Conservation (phyloP, 352 stramenopile species). For the Phytopythium boreale region DNA sequence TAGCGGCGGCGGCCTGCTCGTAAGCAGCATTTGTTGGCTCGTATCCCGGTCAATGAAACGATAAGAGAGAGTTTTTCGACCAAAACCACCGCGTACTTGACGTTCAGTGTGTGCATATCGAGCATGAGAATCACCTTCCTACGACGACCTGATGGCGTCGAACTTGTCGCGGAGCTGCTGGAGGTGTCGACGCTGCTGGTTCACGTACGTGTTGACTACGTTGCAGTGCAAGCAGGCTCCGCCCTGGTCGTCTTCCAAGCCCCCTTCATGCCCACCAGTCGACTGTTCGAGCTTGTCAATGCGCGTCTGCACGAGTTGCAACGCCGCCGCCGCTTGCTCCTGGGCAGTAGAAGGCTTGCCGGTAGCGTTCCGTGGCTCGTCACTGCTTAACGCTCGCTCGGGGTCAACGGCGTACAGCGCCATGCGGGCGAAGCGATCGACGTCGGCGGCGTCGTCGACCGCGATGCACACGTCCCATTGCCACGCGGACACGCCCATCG, state of each 20-base stretch:
- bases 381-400: not conserved
- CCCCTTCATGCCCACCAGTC: not conserved
- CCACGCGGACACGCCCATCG: conserved; percentile 6
- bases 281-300: not conserved
- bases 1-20: not conserved
- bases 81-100: not conserved
- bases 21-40: conserved; percentile 7
- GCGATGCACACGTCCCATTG: conserved; percentile 4
- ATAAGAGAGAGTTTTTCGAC: conserved; percentile 47
- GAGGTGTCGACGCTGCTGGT: conserved; percentile 22
- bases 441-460: not conserved
- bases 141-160: not conserved
- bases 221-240: conserved; percentile 10
- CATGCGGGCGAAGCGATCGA: not conserved
- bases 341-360: not conserved
- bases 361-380: not conserved
- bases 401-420: not conserved
- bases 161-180: conserved; percentile 5
- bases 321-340: not conserved
- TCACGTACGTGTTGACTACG: conserved; percentile 18
- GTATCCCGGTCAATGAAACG: conserved; percentile 13
- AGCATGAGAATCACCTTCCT: not conserved
- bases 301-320: not conserved
- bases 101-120: not conserved
- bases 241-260: not conserved